Base-by-base conservation (phyloP, 2,329 filamentous ascomycete genomes). In the Elsinoe ampelina region DNA sequence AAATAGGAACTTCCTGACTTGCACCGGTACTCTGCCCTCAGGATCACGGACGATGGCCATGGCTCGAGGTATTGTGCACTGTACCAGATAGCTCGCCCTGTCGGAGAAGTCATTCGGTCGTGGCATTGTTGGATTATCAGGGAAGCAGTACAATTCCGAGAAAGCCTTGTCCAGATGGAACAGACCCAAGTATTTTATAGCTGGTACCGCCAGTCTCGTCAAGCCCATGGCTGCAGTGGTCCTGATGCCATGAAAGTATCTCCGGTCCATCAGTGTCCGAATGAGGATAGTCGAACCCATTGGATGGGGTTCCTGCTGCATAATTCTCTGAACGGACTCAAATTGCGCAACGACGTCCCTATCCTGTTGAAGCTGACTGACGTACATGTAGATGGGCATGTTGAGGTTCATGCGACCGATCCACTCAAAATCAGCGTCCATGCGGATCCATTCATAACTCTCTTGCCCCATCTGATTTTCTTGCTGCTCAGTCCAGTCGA, bases 351-450 rank as follows among this genome's bases (percentile, higher is more conserved):
- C 89, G 58, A 98, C 89, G 69, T 98, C 95, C 64, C 92, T 81
- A 71, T 98, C 93, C 71, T 98, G 93, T 69, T 98, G 93, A 60
- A 98, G 77, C 70, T 98, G 93, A 19, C 93, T 96, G 58, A 95
- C 83, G 68, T 93, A 96, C 95, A 98, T 98, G 76, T 97, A 97
- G 3, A 89, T 83, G 45, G 89, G 89, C 79, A 96, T 89, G 61
- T 85, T 85, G 50, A 86, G 74, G 59, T 86, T 84, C 71, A 95
- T 87, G 63, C 85, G 85, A 71, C 87, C 93, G 58, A 96, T 85
- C 93, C 93, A 98, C 70, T 98, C 93, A 63, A 97, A 97, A 71
- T 98, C 95, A 13, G 92, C 91, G 70, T 98, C 93, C 73, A 97
- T 87, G 17, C 93, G 86, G 63, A 98, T 95, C 93, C 95, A 98